phyloP scores from a whole-genome alignment of 2,329 filamentous ascomycete species.

The Ophiostoma sp. region DNA sequence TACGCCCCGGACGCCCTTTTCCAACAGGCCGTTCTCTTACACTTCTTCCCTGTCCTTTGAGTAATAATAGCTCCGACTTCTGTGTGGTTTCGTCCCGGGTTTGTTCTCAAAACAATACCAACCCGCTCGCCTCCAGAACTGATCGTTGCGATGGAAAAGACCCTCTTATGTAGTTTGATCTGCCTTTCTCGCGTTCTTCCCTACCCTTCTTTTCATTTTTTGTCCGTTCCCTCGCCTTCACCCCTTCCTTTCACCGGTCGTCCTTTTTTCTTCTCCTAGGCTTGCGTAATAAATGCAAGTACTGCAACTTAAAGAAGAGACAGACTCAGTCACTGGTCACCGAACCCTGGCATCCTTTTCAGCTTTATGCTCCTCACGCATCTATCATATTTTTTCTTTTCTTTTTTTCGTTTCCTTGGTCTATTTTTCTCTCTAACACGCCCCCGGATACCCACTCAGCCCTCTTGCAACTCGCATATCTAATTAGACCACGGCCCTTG shows the following conservation, averaged over 20 bases:
- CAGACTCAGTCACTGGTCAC: background rate
- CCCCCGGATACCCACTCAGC: slow-evolving; percentile 11
- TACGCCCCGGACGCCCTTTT: background rate
- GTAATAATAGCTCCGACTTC: background rate
- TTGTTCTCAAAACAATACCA: background rate
- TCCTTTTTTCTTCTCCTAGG: background rate
- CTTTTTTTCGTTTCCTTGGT: slow-evolving; percentile 9
- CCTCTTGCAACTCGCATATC: slow-evolving; percentile 17
- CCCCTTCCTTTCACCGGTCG: background rate
- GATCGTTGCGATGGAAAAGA: background rate
- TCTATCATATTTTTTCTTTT: background rate
- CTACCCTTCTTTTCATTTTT: background rate
- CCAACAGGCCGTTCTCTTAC: background rate
- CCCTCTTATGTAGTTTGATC: slow-evolving; percentile 1
- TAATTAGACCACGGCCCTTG: slow-evolving; percentile 15
- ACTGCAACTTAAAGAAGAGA: background rate
- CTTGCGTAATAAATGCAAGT: background rate
- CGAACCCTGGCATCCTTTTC: background rate
- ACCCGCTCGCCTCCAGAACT: background rate
- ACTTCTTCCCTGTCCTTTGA: background rate
- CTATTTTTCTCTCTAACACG: background rate
- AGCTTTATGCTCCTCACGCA: slow-evolving; percentile 1
- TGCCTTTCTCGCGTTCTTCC: background rate
- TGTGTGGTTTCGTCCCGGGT: background rate
- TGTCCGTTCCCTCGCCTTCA: background rate